Conservation (phyloP, 1,284 basidiomycete species). For the Cryptococcus hybrid region DNA sequence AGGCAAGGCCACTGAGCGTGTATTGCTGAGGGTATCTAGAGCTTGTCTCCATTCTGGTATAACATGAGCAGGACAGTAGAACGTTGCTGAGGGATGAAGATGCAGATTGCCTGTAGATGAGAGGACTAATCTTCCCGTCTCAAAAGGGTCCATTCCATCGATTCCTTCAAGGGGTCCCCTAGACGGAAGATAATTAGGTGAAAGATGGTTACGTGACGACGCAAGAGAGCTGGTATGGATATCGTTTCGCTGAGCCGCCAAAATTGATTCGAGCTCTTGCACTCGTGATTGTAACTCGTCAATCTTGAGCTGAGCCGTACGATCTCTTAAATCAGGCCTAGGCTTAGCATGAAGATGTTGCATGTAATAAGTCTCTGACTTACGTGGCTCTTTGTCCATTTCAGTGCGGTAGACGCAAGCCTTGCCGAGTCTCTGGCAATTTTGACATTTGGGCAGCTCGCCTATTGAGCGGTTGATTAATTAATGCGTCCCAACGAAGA, state of each 20-base stretch:
- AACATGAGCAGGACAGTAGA: slow-evolving; percentile 21
- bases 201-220: neutral
- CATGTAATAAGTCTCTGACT: neutral
- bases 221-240: neutral
- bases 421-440: neutral
- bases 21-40: slow-evolving; percentile 3
- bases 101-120: slow-evolving; percentile 21
- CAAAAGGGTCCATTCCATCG: slow-evolving; percentile 12
- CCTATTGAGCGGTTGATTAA: neutral
- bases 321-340: neutral
- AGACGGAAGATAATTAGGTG: neutral
- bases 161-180: neutral
- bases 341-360: neutral
- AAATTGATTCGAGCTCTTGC: slow-evolving; percentile 1
- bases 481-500: too few species aligned
- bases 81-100: slow-evolving; percentile 23
- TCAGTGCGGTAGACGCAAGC: neutral
- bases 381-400: slow-evolving; percentile 3
- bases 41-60: slow-evolving; percentile 21
- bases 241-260: neutral
- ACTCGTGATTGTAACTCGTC: slow-evolving; percentile 2
- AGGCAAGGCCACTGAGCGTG: slow-evolving; percentile 5
- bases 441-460: neutral
- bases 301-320: slow-evolving; percentile 1
- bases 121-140: slow-evolving; percentile 18